A percentile compares a stretch with the other conserved stretches of the same genome.
These are phyloP conservation scores for Zasmidium angulare DNA, from an alignment of 2,329 filamentous ascomycete species.

Conservation along the genomic window DNA sequence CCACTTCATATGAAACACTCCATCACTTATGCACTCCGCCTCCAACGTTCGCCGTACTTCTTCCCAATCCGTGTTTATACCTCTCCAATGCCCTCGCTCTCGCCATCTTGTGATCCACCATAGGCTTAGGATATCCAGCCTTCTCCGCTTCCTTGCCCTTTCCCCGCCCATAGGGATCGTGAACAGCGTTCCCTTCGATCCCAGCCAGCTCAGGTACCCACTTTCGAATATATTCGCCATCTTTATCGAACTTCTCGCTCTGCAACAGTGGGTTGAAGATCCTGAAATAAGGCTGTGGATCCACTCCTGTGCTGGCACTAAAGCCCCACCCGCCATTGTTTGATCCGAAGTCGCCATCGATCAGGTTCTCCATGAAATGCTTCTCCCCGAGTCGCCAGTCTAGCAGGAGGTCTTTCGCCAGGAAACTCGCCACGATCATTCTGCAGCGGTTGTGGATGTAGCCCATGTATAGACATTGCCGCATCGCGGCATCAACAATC, in stretches of 20 bases:
- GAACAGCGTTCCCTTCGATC: slow-evolving; percentile 67
- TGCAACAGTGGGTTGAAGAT: slow-evolving; percentile 86
- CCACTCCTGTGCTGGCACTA: slow-evolving; percentile 68
- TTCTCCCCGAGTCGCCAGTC: slow-evolving; percentile 82
- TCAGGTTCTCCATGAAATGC: slow-evolving; percentile 78
- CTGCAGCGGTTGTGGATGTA: slow-evolving; percentile 86
- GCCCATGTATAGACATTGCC: slow-evolving; percentile 66
- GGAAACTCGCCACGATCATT: slow-evolving; percentile 80
- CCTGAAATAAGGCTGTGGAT: slow-evolving; percentile 86
- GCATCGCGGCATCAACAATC: slow-evolving; percentile 84
- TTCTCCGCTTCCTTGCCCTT: slow-evolving; percentile 59
- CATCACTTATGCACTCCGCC: slow-evolving; percentile 34
- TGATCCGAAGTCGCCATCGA: slow-evolving; percentile 77
- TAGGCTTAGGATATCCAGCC: slow-evolving; percentile 69
- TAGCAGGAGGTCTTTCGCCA: slow-evolving; percentile 75
- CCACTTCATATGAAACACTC: background rate
- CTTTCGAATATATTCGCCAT: slow-evolving; percentile 75
- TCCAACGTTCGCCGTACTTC: slow-evolving; percentile 46
- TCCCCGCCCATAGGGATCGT: slow-evolving; percentile 74
- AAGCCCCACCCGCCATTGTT: slow-evolving; percentile 75
- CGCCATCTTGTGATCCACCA: slow-evolving; percentile 71
- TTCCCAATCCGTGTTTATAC: slow-evolving; percentile 66
- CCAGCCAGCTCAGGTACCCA: slow-evolving; percentile 76
- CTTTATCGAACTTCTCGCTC: slow-evolving; percentile 79
- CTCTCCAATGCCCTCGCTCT: slow-evolving; percentile 66